Evolutionary conservation across 768 basidiomycete species (phyloP), one percentile per base, ranked within the genome.

Genomic region (Boletus vermiculosoides): DNA sequence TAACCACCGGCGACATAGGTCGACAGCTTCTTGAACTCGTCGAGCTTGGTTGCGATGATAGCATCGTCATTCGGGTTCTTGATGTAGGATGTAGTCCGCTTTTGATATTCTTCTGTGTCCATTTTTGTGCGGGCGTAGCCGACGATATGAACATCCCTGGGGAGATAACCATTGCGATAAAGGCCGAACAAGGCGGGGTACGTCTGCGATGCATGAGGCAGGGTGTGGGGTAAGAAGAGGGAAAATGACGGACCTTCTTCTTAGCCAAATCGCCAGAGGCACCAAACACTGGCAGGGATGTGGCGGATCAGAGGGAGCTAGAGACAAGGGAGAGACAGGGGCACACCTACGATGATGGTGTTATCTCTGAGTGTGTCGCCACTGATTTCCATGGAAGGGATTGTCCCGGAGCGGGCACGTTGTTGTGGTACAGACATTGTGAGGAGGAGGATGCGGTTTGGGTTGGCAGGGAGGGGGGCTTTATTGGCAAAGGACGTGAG

Each of bases 71-170:
- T 80, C 36, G 81, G 74, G 56, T 83, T 82, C 76, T 96, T 96
- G 78, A 99, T 87, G 75, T 96, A 89, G 44, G 86, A 84, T 1
- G 88, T 88, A 45, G 81, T 80, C 50, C 95, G 90, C 71, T 88
- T 88, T 74, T 90, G 83, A 73, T 90, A 98, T 62, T 96, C 95
- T 37, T 79, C 79, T 25, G 77, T 69, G 71, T 88, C 85, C 94
- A 96, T 96, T 78, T 94, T 96, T 25, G 96, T 94, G 62, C 96
- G 85, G 25, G 96, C 96, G 72, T 98, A 99, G 23, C 96, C 96
- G 55, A 99, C 87, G 73, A 99, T 94, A 76, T 88, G 88, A 63
- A 88, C 81, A 72, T 83, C 89, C 52, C 80, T 80, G 28, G 96
- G 95, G 33, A 99, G 84, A 76, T 86, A 87, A 45, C 81, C 84